A percentile compares a stretch with the other conserved stretches of the same genome.
These are phyloP conservation scores for Trypanosoma congolense DNA, from an alignment of 208 protist genomes.

Conservation along the genomic window DNA sequence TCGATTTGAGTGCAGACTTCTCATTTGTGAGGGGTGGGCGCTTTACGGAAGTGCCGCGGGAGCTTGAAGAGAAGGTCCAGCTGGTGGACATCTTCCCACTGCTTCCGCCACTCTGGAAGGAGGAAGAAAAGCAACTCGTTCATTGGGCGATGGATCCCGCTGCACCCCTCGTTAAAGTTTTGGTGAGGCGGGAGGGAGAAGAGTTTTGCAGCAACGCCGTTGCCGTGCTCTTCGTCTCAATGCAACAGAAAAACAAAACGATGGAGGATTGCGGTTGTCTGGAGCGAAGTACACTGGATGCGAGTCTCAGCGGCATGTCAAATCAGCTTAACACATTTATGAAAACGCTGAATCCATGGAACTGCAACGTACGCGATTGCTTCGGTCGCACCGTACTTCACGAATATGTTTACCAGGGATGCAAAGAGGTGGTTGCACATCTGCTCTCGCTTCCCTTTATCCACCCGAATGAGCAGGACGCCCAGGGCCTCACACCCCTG, in stretches of 20 bases:
- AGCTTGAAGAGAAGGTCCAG: constrained; percentile 23
- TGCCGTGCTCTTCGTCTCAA: constrained; percentile 58
- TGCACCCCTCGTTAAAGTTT: constrained; percentile 28
- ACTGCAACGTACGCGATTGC: constrained; percentile 67
- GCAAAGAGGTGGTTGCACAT: constrained; percentile 46
- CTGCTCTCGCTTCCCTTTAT: constrained; percentile 62
- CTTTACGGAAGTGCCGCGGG: constrained; percentile 15
- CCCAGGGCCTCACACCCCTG: constrained; percentile 54
- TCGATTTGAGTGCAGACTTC: constrained; percentile 70
- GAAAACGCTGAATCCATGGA: constrained; percentile 49
- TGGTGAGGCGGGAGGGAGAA: constrained; percentile 3
- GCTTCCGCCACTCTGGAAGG: constrained; percentile 26
- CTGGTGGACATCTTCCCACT: constrained; percentile 52
- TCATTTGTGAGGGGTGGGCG: constrained; percentile 60
- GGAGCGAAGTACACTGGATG: constrained; percentile 25
- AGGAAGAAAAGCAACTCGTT: constrained; percentile 6
- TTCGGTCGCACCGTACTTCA: constrained; percentile 75
- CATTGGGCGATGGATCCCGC: constrained; percentile 28
- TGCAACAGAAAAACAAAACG: constrained; percentile 44
- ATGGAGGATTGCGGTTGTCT: constrained; percentile 61
- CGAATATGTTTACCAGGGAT: constrained; percentile 50
- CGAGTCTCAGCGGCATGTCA: constrained; percentile 7
- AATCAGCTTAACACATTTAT: constrained; percentile 14
- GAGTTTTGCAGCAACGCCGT: constrained; percentile 22
- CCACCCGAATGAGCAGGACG: constrained; percentile 38